Base-by-base conservation (phyloP, 441 rosid genomes). In the Adansonia madagascariensis region DNA sequence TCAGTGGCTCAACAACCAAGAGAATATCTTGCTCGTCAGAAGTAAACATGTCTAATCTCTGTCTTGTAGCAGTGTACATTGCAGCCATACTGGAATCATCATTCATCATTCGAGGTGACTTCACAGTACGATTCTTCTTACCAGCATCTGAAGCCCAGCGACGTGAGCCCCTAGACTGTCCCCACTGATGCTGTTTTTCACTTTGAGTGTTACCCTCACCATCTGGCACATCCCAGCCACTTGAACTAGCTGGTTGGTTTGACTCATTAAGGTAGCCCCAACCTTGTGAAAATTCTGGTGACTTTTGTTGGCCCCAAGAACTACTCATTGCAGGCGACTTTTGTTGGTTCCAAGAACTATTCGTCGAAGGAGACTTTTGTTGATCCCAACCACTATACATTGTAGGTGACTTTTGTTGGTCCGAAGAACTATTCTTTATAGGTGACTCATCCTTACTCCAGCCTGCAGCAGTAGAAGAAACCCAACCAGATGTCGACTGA, bases 1-100 rank as follows among this genome's bases (percentile, higher is more conserved):
- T 91, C 57, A 91, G 53, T 41, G 97, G 91, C 50, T 96, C 98
- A 39, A 91, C 68, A 6, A 80, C 95, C 6, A 83, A 80, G 43
- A 96, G 89, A 66, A 94, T 87, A 46, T 88, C 92, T 74, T 91
- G 97, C 80, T 96, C 98, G 80, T 91, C 92, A 7, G 98, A 86
- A 57, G 94, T 91, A 81, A 96, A 96, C 80, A 88, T 78, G 73
- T 96, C 99, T 27, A 94, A 52, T 76, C 94, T 88, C 57, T 91
- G 97, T 71, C 96, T 73, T 2, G 96, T 92, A 6, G 61, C 85
- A 15, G 98, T 91, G 27, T 57, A 87, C 82, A 91, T 75, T 4
- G 81, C 82, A 72, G 79, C 84, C 9, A 65, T 69, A 63, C 63
- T 27, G 60, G 65, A 56, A 73, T 82, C 87, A 39, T 78, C 83